Conservation (phyloP, 768 basidiomycete genomes). For the Phanerochaete carnosa region DNA sequence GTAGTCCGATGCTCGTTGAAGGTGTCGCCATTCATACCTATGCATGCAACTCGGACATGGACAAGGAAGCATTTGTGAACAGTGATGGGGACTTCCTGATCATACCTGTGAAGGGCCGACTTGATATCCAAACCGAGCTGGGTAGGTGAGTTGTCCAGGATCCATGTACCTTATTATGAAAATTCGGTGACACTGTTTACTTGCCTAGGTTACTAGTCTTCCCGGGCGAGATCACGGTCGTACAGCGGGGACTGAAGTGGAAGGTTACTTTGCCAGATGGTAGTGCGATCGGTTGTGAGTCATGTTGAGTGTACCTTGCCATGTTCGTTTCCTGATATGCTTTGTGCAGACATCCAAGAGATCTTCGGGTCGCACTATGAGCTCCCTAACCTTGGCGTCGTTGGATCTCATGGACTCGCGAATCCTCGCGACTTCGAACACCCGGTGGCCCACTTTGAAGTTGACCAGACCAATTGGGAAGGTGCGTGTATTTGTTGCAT, state of each 20-base stretch:
- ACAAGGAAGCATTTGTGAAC: slow-evolving; percentile 55
- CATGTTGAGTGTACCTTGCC: neutral
- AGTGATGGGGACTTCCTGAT: slow-evolving; percentile 67
- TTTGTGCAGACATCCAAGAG: slow-evolving; percentile 51
- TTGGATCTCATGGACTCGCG: slow-evolving; percentile 65
- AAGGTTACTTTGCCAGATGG: slow-evolving; percentile 57
- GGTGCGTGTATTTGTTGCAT: too few species aligned
- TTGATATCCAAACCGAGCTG: slow-evolving; percentile 69
- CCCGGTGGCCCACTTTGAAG: slow-evolving; percentile 60
- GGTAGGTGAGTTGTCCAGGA: slow-evolving; percentile 51
- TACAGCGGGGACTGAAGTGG: slow-evolving; percentile 66
- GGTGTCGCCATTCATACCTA: slow-evolving; percentile 66
- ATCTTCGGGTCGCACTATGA: slow-evolving; percentile 61
- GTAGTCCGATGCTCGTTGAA: slow-evolving; percentile 57
- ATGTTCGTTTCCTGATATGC: neutral
- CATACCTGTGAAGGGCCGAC: slow-evolving; percentile 58
- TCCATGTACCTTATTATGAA: neutral
- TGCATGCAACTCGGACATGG: slow-evolving; percentile 57
- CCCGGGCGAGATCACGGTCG: slow-evolving; percentile 61
- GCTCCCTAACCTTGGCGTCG: slow-evolving; percentile 61
- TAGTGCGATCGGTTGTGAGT: slow-evolving; percentile 56
- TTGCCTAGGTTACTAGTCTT: slow-evolving; percentile 55
- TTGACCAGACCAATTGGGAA: slow-evolving; percentile 60
- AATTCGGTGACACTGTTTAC: too few species aligned
- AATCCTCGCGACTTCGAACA: slow-evolving; percentile 61